Evolutionary conservation across 2,329 filamentous ascomycete genomes (phyloP).

Genomic region (Neopestalotiopsis sp.): DNA sequence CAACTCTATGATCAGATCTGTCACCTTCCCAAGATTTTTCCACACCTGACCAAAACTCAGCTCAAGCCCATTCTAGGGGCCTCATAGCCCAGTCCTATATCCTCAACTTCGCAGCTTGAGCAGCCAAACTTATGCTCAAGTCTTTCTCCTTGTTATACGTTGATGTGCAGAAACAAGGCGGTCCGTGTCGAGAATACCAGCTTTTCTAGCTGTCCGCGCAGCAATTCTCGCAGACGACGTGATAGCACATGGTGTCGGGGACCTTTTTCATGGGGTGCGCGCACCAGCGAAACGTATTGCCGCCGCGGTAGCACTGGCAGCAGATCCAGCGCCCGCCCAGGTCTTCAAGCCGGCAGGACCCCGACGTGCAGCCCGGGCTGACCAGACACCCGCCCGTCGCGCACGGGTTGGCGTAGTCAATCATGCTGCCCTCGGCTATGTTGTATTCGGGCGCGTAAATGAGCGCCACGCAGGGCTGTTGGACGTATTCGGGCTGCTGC

Average conservation of each 20-base stretch:
- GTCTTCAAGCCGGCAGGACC: constrained; percentile 54
- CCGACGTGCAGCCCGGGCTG: constrained; percentile 52
- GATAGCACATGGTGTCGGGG: constrained; percentile 58
- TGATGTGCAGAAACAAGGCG: neutral
- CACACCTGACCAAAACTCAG: no score
- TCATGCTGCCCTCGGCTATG: constrained; percentile 13
- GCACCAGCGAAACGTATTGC: constrained; percentile 52
- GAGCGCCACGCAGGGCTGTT: constrained; percentile 37
- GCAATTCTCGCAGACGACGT: constrained; percentile 53
- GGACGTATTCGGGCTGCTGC: constrained; percentile 18
- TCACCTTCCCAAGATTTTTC: no score
- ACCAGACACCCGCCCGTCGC: constrained; percentile 50
- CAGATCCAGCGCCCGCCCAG: constrained; percentile 56
- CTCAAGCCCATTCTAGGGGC: no score
- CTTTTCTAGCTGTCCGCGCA: constrained; percentile 36
- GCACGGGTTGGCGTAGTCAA: constrained; percentile 50
- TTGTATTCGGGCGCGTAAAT: constrained; percentile 34
- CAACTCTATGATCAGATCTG: no score
- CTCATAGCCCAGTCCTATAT: no score
- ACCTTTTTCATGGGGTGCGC: constrained; percentile 50
- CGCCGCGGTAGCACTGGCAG: constrained; percentile 53
- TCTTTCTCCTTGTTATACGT: neutral
- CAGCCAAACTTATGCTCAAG: no score
- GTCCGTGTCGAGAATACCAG: neutral
- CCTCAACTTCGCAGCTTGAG: no score